These are phyloP conservation scores for Lipomyces lipofer DNA, from an alignment of 805 yeast species.

Conservation along the genomic window DNA sequence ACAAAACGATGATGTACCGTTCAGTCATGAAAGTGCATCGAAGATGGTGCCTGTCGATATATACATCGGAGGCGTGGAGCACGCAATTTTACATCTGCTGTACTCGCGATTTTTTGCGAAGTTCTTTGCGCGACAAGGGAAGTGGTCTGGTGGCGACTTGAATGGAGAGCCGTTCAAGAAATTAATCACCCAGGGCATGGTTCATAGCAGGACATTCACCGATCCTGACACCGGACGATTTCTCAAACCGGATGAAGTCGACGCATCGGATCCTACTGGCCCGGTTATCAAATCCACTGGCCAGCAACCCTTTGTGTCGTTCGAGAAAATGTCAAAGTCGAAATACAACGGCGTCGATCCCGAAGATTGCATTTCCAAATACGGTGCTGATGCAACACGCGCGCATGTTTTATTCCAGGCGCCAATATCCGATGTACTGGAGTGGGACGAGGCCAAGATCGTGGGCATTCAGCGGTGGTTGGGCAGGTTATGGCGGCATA, in stretches of 20 bases:
- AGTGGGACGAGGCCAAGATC: conserved; percentile 89
- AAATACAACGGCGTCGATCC: conserved; percentile 96
- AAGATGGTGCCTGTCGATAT: conserved; percentile 77
- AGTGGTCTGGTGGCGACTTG: conserved; percentile 61
- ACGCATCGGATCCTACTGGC: conserved; percentile 38
- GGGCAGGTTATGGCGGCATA: conserved; percentile 47
- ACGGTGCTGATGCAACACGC: conserved; percentile 93
- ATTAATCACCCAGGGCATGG: conserved; percentile 96
- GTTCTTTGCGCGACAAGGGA: conserved; percentile 64
- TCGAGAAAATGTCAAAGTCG: conserved; percentile 95
- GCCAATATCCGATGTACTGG: conserved; percentile 74
- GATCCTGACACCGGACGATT: conserved; percentile 75
- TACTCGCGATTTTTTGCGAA: conserved; percentile 86
- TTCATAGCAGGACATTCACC: conserved; percentile 80
- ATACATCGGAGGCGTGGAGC: conserved; percentile 95
- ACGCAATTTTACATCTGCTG: conserved; percentile 87
- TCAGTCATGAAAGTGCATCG: conserved; percentile 52
- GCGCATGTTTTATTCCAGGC: conserved; percentile 94
- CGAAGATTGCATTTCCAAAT: conserved; percentile 62
- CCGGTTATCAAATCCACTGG: conserved; percentile 56
- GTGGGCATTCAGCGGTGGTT: conserved; percentile 89
- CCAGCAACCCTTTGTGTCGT: conserved; percentile 54
- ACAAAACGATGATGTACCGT: conserved; percentile 56
- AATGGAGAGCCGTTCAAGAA: conserved; percentile 79
- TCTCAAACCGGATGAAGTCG: conserved; percentile 76